A percentile compares a stretch with the other conserved stretches of the same genome.
phyloP scores from a whole-genome alignment of 306 rosid species.

The Vicia sativa region DNA sequence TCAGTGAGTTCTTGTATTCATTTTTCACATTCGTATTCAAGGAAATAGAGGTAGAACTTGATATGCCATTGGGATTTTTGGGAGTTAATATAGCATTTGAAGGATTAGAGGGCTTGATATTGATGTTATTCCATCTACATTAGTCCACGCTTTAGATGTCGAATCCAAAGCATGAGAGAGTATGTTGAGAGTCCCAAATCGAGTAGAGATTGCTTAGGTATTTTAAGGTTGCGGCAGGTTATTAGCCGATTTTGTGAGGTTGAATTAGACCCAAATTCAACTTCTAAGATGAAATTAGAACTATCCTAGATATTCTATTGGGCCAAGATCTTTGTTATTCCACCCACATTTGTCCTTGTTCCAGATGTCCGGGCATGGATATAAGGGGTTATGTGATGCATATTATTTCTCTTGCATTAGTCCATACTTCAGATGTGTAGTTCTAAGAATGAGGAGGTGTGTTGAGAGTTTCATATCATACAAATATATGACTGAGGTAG shows the following conservation, averaged over 20 bases:
- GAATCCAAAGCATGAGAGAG: not conserved
- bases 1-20: conserved; percentile 60
- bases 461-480: not conserved
- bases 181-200: not conserved
- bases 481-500: not conserved
- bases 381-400: conserved; percentile 2
- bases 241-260: not conserved
- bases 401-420: not conserved
- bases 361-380: not conserved
- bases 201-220: not conserved
- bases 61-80: conserved; percentile 16
- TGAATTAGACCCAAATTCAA: not conserved
- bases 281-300: conserved; percentile 4
- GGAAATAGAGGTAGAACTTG: conserved; percentile 14
- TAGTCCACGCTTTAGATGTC: not conserved
- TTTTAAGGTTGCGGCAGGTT: not conserved
- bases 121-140: not conserved
- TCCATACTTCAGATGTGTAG: not conserved
- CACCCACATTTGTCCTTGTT: not conserved
- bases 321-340: not conserved
- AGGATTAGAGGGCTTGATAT: conserved; percentile 4
- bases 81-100: conserved; percentile 6
- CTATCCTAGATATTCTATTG: not conserved
- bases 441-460: not conserved
- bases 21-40: not conserved